Evolutionary conservation across 2,329 filamentous ascomycete species (phyloP).

Genomic region (Thielaviopsis punctulata): DNA sequence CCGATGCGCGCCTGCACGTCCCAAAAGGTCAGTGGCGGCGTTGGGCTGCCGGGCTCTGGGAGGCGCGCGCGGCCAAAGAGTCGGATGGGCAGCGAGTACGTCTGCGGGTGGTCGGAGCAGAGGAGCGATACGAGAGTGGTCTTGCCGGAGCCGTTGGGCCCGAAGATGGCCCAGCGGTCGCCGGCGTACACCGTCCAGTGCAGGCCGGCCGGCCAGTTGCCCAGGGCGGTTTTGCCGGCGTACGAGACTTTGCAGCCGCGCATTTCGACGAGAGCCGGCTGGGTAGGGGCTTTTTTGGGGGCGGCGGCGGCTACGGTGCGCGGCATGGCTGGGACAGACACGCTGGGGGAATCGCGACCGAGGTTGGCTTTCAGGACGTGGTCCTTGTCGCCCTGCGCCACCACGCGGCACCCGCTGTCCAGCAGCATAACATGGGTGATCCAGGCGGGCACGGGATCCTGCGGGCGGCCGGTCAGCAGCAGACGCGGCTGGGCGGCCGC

Average conservation of each 20-base stretch:
- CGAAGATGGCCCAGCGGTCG: conserved; percentile 82
- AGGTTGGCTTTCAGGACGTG: conserved; percentile 39
- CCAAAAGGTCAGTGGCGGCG: conserved; percentile 70
- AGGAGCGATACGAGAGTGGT: conserved; percentile 86
- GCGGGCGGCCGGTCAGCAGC: conserved; percentile 61
- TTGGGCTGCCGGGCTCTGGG: conserved; percentile 47
- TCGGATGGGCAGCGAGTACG: conserved; percentile 74
- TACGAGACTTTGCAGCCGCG: conserved; percentile 68
- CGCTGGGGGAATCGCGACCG: conserved; percentile 21
- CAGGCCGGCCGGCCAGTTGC: conserved; percentile 63
- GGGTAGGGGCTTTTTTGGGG: conserved; percentile 46
- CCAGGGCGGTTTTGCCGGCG: conserved; percentile 57
- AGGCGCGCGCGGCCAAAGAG: conserved; percentile 72
- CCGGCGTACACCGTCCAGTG: conserved; percentile 71
- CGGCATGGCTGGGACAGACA: conserved; percentile 24
- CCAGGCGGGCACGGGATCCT: conserved; percentile 80
- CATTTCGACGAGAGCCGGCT: too few relatives aligned
- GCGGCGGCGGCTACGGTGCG: conserved; percentile 25
- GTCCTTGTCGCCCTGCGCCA: conserved; percentile 46
- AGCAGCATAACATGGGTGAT: conserved; percentile 69
- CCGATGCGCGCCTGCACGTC: conserved; percentile 82
- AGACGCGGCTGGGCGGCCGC: conserved; percentile 50
- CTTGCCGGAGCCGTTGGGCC: conserved; percentile 88
- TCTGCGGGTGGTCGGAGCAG: conserved; percentile 88
- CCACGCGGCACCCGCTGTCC: conserved; percentile 46